Percentiles rank a stretch among this genome's conserved stretches.
Conservation (phyloP, 495 filamentous ascomycete species). For the Xylaria longipes region DNA sequence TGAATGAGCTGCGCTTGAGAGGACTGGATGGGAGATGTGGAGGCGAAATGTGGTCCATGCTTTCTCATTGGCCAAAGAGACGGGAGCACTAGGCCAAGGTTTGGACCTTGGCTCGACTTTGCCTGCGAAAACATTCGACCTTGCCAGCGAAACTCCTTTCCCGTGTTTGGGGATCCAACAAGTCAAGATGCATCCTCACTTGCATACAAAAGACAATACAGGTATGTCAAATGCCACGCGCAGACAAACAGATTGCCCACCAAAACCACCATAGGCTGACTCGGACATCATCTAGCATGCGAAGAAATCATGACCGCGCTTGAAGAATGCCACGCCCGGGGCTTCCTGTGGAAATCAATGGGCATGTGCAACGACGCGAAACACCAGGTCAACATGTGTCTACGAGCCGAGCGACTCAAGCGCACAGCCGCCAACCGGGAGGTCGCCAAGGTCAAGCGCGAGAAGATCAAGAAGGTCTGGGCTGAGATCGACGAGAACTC, state of each 20-base stretch:
- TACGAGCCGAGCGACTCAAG: constrained; percentile 77
- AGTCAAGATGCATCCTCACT: constrained; percentile 89
- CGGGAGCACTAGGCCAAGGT: neutral
- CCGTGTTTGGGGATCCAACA: neutral
- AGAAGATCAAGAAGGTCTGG: constrained; percentile 75
- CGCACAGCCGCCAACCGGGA: constrained; percentile 79
- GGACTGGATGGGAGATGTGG: constrained; percentile 34
- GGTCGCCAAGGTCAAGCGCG: constrained; percentile 68
- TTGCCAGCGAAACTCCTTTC: constrained; percentile 16
- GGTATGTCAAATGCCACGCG: constrained; percentile 58
- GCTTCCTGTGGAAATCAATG: constrained; percentile 85
- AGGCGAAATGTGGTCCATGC: constrained; percentile 41
- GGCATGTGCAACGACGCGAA: constrained; percentile 93
- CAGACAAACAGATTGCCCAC: neutral
- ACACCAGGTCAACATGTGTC: constrained; percentile 77
- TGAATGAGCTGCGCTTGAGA: constrained; percentile 20
- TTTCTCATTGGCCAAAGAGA: constrained; percentile 22
- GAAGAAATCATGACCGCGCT: constrained; percentile 90
- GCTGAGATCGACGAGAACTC: constrained; percentile 78
- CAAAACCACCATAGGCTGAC: constrained; percentile 14
- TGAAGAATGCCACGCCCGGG: constrained; percentile 92
- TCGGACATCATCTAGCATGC: constrained; percentile 66
- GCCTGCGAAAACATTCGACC: constrained; percentile 20
- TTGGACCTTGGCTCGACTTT: constrained; percentile 11
- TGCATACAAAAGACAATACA: constrained; percentile 87